Evolutionary conservation across 2,329 filamentous ascomycete genomes (phyloP).

Genomic region (Helotiales sp.): DNA sequence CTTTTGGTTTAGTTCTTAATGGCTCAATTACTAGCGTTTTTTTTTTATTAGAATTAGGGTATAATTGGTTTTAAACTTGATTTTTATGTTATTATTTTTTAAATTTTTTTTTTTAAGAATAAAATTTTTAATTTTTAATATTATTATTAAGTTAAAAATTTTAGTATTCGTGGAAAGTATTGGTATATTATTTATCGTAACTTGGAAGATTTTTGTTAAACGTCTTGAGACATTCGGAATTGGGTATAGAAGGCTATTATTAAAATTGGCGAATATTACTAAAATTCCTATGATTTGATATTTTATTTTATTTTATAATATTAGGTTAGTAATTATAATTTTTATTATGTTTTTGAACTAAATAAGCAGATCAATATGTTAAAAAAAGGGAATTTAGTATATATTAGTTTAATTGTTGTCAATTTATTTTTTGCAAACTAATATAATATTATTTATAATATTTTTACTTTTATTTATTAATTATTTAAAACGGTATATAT

Average conservation of each 20-base stretch:
- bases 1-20: too few relatives aligned
- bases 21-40: background rate
- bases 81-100: too few relatives aligned
- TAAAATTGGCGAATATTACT: background rate
- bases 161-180: background rate
- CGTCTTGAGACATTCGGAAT: background rate
- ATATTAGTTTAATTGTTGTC: background rate
- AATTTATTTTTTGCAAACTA: background rate
- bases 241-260: background rate
- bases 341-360: too few relatives aligned
- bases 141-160: background rate
- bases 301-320: background rate
- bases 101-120: too few relatives aligned
- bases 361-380: too few relatives aligned
- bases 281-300: background rate
- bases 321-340: too few relatives aligned
- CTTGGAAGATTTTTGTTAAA: background rate
- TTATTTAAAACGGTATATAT: background rate
- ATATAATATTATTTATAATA: background rate
- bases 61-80: too few relatives aligned
- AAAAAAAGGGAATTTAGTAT: background rate
- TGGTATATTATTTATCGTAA: background rate
- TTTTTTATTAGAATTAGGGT: too few relatives aligned
- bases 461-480: background rate
- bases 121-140: too few relatives aligned